Conservation (phyloP, 176 grass and related monocot genomes). For the Pontederia paniculata region DNA sequence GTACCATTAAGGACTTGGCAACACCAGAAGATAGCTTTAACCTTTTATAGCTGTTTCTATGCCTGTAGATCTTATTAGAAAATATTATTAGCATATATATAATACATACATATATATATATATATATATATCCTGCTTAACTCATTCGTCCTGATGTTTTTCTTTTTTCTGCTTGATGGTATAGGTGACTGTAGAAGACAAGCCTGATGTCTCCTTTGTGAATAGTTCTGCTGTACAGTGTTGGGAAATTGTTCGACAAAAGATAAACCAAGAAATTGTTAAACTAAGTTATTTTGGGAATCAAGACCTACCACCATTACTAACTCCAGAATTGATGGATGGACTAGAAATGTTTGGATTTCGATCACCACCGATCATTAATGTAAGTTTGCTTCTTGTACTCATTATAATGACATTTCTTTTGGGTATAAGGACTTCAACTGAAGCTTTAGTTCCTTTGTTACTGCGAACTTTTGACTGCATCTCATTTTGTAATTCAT, state of each 20-base stretch:
- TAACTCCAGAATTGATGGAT: slow-evolving; percentile 29
- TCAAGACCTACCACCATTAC: slow-evolving; percentile 20
- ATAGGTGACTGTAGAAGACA: slow-evolving; percentile 38
- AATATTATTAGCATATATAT: too few relatives aligned
- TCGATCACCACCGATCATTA: slow-evolving; percentile 39
- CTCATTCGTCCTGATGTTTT: background rate
- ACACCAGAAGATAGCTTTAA: too few relatives aligned
- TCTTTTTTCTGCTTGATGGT: slow-evolving; percentile 6
- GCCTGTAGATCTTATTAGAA: too few relatives aligned
- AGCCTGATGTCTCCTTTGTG: slow-evolving; percentile 39
- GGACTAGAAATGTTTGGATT: slow-evolving; percentile 78
- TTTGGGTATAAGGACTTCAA: slow-evolving; percentile 5
- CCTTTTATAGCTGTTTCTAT: too few relatives aligned
- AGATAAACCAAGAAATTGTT: slow-evolving; percentile 42
- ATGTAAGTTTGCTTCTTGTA: slow-evolving; percentile 26
- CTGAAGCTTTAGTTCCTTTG: background rate
- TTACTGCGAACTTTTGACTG: background rate
- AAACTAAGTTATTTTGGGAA: slow-evolving; percentile 27
- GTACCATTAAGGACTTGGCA: too few relatives aligned
- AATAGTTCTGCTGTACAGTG: slow-evolving; percentile 34
- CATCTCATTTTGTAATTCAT: too few relatives aligned
- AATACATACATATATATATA: too few relatives aligned
- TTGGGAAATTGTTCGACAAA: slow-evolving; percentile 46
- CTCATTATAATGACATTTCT: slow-evolving; percentile 3
- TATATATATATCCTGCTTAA: too few relatives aligned